phyloP scores from a whole-genome alignment of 768 basidiomycete genomes.

The Calocybe cyanea region DNA sequence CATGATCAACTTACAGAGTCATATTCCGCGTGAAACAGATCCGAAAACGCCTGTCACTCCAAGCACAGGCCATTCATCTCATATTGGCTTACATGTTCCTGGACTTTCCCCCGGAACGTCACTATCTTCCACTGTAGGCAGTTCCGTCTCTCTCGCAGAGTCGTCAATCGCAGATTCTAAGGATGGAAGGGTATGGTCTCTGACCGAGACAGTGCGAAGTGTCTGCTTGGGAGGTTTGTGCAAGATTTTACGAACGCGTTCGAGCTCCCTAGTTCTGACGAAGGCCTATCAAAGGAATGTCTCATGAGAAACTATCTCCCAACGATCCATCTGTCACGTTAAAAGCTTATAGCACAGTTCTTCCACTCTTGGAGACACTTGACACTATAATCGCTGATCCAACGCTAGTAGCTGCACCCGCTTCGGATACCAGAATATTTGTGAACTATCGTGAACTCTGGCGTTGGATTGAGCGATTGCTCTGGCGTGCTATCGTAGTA shows the following conservation, averaged over 20 bases:
- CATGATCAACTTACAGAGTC: conserved; percentile 49
- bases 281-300: conserved; percentile 65
- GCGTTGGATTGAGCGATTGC: conserved; percentile 77
- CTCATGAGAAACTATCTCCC: conserved; percentile 56
- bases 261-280: conserved; percentile 3
- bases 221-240: conserved; percentile 71
- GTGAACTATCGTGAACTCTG: conserved; percentile 75
- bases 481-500: conserved; percentile 77
- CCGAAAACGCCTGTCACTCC: conserved; percentile 37
- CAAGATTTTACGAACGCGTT: background rate
- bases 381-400: conserved; percentile 16
- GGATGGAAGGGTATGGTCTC: conserved; percentile 70
- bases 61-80: conserved; percentile 14
- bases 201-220: conserved; percentile 71
- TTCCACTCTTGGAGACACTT: conserved; percentile 47
- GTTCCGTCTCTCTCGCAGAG: conserved; percentile 40
- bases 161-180: conserved; percentile 49
- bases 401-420: conserved; percentile 29
- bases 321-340: conserved; percentile 48
- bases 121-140: conserved; percentile 47
- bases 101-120: conserved; percentile 33
- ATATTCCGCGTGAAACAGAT: conserved; percentile 39
- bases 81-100: conserved; percentile 30
- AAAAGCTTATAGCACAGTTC: conserved; percentile 48
- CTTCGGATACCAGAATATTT: conserved; percentile 40